Evolutionary conservation across 148 eudicot genomes (phyloP), one percentile per base, ranked within the genome.

Genomic region (Bassia scoparia): DNA sequence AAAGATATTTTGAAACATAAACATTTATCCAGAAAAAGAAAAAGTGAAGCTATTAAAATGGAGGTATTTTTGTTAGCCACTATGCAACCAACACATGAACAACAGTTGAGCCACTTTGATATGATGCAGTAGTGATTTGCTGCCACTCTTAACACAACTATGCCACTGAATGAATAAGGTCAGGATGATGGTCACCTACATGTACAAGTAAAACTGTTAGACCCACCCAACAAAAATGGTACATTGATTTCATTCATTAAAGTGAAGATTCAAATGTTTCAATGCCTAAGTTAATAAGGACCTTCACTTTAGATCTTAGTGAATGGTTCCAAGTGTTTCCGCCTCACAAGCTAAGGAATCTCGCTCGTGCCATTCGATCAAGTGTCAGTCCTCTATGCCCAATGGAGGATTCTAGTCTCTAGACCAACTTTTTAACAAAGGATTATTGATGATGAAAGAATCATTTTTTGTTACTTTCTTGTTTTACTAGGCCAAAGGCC

Each of bases 321-420:
- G 17, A 54, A 56, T 66, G 46, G 31, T 23, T 73, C 65, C 66
- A 56, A 46, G 38, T 56, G 26, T 41, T 11, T 44, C 23, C 10
- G 21, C 61, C 75, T 59, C 38, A 72, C 37, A 60, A 72, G 67
- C 67, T 24, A 63, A 63, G 64, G 63, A 43, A 74, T 26, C 61
- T 68, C 68, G 69, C 59, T 60, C 68, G 10, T 75, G 67, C 65
- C 44, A 33, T 67, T 41, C 46, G 46, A 41, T 44, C 8, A 30
- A 74, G 33, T 53, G 77, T 50, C 46, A 41, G 46, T 41, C n/a
- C n/a, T n/a, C n/a, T n/a, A n/a, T n/a, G n/a, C n/a, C 46, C 46
- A 41, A 41, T 41, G 46, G 46, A 41, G 46, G 46, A 8, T 14
- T 41, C 10, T 41, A 41, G 46, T 8, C 46, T 41, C 12, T 41